phyloP scores from a whole-genome alignment of 176 grass and related monocot genomes.

The Aegilops tauschii region DNA sequence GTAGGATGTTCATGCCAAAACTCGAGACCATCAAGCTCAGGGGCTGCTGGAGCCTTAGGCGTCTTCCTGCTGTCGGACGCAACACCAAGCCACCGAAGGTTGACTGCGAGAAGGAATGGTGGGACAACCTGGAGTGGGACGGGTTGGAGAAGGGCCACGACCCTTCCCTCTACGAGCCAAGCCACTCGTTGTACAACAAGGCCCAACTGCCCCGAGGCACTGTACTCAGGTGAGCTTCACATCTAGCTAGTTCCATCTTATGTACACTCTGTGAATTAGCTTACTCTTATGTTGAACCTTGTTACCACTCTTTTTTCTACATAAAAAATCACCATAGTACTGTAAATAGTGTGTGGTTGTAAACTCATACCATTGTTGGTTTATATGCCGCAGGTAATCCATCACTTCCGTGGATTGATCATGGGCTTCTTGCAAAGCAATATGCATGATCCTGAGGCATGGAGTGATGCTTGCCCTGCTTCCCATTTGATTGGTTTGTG shows the following conservation, averaged over 20 bases:
- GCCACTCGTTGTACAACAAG: neutral
- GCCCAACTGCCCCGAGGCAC: neutral
- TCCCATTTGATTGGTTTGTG: neutral
- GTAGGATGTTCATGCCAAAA: neutral
- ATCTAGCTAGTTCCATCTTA: neutral
- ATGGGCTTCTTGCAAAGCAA: neutral
- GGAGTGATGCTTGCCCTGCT: neutral
- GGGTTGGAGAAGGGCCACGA: neutral
- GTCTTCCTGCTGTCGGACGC: neutral
- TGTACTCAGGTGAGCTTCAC: neutral
- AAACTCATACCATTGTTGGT: neutral
- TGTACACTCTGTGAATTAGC: no score
- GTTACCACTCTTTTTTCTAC: neutral
- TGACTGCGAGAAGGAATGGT: constrained; percentile 34
- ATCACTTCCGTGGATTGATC: neutral
- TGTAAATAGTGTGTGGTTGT: no score
- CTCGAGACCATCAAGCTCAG: constrained; percentile 4
- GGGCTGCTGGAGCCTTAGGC: constrained; percentile 22
- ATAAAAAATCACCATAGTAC: no score
- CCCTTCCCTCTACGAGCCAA: constrained; percentile 3
- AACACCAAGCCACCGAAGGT: neutral
- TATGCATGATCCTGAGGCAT: neutral
- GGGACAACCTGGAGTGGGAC: constrained; percentile 16
- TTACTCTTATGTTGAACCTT: neutral
- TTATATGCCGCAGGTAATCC: neutral